Conservation (phyloP, 768 basidiomycete genomes). For the Melanogaster broomeanus region DNA sequence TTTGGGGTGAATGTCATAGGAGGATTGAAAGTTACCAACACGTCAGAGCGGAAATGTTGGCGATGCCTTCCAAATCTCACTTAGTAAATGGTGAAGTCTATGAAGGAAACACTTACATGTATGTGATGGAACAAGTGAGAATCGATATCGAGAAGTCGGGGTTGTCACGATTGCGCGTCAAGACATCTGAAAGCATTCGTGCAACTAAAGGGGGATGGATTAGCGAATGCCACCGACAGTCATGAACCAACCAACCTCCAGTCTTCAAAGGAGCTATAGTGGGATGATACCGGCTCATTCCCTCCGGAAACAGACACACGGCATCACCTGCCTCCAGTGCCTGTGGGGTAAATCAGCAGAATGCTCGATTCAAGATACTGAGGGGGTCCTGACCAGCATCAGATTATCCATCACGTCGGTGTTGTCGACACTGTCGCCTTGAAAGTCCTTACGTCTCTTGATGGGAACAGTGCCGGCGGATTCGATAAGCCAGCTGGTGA, state of each 20-base stretch:
- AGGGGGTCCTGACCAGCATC: conserved; percentile 50
- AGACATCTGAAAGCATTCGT: conserved; percentile 75
- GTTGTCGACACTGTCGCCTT: conserved; percentile 61
- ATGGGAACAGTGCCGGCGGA: conserved; percentile 86
- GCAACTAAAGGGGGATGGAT: conserved; percentile 51
- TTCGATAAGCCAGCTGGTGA: conserved; percentile 91
- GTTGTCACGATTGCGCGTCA: conserved; percentile 67
- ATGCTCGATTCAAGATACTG: background rate
- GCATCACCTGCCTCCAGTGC: conserved; percentile 77
- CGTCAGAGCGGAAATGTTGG: conserved; percentile 86
- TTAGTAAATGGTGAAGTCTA: background rate
- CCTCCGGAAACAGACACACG: conserved; percentile 85
- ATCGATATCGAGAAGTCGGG: conserved; percentile 73
- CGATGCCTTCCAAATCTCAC: conserved; percentile 56
- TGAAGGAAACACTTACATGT: conserved; percentile 52
- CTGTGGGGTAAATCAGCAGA: conserved; percentile 38
- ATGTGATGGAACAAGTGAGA: conserved; percentile 79
- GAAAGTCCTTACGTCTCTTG: conserved; percentile 70
- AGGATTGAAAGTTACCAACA: conserved; percentile 78
- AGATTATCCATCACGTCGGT: conserved; percentile 66
- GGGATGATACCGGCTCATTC: conserved; percentile 82
- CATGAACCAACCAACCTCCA: conserved; percentile 55
- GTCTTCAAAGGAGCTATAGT: conserved; percentile 88
- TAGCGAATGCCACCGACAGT: background rate
- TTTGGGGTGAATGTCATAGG: conserved; percentile 67